Conservation (phyloP, 106 monocot species). For the Apostasia shenzhenica region DNA sequence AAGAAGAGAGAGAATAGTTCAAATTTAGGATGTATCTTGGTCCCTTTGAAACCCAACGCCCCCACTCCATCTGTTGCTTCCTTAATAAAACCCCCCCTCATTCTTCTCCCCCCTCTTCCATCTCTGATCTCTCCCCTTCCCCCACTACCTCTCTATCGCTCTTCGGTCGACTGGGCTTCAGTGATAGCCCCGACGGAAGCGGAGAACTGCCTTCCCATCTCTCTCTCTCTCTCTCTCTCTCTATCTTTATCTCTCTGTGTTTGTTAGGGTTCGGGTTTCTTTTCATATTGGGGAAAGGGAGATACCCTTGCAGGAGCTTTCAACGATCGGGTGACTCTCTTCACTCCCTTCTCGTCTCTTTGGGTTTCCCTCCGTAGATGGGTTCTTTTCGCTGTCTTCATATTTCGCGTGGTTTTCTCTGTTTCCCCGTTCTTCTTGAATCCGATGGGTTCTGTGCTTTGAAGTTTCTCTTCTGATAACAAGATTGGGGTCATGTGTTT, state of each 20-base stretch:
- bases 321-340: not conserved
- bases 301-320: not conserved
- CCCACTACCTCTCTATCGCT: not conserved
- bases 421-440: not conserved
- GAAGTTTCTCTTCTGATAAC: not conserved
- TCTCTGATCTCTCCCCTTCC: not conserved
- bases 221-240: not conserved
- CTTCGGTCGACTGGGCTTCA: not conserved
- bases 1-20: not conserved
- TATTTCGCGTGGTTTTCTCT: not conserved
- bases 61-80: constrained; percentile 7
- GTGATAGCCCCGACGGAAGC: not conserved
- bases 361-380: not conserved
- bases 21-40: not conserved
- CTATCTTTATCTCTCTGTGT: too few relatives aligned
- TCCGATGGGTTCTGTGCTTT: not conserved
- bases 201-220: not conserved
- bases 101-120: not conserved
- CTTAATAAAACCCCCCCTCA: not conserved
- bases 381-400: not conserved
- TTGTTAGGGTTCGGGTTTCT: not conserved
- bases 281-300: not conserved
- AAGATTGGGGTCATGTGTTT: not conserved
- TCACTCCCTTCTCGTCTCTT: not conserved
- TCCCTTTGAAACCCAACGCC: not conserved